A percentile compares a stretch with the other conserved stretches of the same genome.
These are phyloP conservation scores for Albifimbria verrucaria DNA, from an alignment of 2,329 filamentous ascomycete genomes.

Conservation along the genomic window DNA sequence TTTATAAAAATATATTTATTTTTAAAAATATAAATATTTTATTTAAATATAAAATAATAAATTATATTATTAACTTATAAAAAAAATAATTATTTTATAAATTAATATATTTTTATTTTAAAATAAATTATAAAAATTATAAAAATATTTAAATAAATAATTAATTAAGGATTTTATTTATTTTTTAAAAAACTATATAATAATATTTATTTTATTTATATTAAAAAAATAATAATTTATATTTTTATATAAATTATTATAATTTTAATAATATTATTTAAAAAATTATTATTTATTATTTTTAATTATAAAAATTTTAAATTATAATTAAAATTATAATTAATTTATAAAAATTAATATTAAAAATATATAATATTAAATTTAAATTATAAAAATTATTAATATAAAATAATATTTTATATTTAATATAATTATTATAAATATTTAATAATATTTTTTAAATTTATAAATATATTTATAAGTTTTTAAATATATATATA, in stretches of 20 bases:
- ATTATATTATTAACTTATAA: conserved; percentile 7
- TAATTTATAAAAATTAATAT: conserved; percentile 9
- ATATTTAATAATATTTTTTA: conserved; percentile 13
- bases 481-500: conserved; percentile 13
- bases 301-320: conserved; percentile 7
- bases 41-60: not conserved
- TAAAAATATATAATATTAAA: conserved; percentile 10
- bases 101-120: conserved; percentile 7
- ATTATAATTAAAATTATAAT: conserved; percentile 5
- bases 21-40: not conserved
- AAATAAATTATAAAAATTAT: conserved; percentile 6
- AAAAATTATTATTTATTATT: conserved; percentile 9
- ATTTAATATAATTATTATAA: conserved; percentile 13
- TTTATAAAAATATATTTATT: not conserved
- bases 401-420: conserved; percentile 10
- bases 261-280: conserved; percentile 10
- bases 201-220: conserved; percentile 8
- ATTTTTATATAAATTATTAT: conserved; percentile 12
- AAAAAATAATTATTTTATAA: conserved; percentile 4
- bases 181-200: conserved; percentile 4
- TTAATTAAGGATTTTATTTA: conserved; percentile 7
- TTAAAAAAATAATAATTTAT: conserved; percentile 6
- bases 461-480: conserved; percentile 10
- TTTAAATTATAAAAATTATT: conserved; percentile 9
- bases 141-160: conserved; percentile 8